These are phyloP conservation scores for Saccharomyces jurei DNA, from an alignment of 805 yeast species.

Conservation along the genomic window DNA sequence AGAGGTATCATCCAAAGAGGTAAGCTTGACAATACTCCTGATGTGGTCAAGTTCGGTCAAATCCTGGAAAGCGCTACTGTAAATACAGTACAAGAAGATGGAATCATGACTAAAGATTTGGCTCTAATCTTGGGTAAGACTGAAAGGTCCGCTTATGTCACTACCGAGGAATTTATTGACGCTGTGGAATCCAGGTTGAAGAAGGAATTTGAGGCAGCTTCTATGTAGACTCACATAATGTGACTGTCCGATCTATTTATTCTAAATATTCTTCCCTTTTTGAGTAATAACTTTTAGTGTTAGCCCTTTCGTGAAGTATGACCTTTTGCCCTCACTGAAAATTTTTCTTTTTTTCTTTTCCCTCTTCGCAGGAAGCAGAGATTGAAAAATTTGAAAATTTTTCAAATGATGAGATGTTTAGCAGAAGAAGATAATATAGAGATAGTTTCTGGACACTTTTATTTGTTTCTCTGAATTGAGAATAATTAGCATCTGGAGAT, in stretches of 20 bases:
- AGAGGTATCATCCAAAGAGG: slow-evolving; percentile 93
- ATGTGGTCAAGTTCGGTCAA: slow-evolving; percentile 72
- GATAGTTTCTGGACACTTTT: background rate
- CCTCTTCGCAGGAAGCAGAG: background rate
- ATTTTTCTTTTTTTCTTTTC: background rate
- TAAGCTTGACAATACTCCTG: slow-evolving; percentile 76
- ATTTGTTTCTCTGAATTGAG: background rate
- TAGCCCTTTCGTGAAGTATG: background rate
- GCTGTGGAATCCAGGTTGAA: slow-evolving; percentile 65
- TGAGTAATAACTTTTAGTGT: background rate
- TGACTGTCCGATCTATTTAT: background rate
- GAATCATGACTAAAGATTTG: slow-evolving; percentile 92
- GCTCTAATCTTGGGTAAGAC: slow-evolving; percentile 86
- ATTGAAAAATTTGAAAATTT: slow-evolving; percentile 2
- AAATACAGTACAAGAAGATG: slow-evolving; percentile 76
- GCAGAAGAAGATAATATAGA: background rate
- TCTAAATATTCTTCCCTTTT: background rate
- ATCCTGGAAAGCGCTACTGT: slow-evolving; percentile 73
- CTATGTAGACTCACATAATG: background rate
- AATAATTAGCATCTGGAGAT: background rate
- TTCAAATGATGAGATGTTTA: background rate
- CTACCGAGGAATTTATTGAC: slow-evolving; percentile 85
- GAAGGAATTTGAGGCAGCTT: slow-evolving; percentile 12
- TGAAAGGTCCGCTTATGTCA: slow-evolving; percentile 71
- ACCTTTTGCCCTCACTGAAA: background rate